These are phyloP conservation scores for Salix suchowensis DNA, from an alignment of 345 rosid species.

Conservation along the genomic window DNA sequence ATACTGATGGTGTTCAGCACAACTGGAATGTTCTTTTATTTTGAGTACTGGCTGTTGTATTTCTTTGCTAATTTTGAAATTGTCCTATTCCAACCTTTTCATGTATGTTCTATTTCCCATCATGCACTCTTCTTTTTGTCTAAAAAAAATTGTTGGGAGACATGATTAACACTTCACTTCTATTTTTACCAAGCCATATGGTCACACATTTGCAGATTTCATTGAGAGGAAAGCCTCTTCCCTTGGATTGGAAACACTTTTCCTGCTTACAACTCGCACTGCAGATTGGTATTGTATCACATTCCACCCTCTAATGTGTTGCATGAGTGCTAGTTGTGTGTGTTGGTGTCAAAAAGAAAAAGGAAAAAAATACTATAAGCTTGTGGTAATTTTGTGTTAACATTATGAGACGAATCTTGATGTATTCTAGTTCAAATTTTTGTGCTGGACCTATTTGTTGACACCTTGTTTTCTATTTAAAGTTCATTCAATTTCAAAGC, in stretches of 20 bases:
- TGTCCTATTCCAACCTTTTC: no score
- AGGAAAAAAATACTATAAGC: no score
- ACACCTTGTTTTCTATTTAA: background rate
- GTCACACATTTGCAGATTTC: constrained; percentile 49
- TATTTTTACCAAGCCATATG: background rate
- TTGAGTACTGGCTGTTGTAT: no score
- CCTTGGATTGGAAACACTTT: constrained; percentile 67
- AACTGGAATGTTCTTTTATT: no score
- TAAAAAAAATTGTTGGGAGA: background rate
- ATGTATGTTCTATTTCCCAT: background rate
- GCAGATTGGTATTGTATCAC: constrained; percentile 67
- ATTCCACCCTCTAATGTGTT: background rate
- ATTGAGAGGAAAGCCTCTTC: constrained; percentile 80
- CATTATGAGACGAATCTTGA: background rate
- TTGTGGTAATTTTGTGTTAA: background rate
- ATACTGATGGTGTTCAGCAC: no score
- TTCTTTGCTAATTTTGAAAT: no score
- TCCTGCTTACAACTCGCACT: constrained; percentile 85
- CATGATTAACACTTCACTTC: background rate
- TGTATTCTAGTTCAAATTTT: background rate
- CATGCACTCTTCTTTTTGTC: background rate
- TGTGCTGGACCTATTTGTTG: background rate
- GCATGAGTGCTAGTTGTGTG: background rate
- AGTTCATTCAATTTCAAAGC: background rate
- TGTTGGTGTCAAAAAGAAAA: no score